Evolutionary conservation across 148 eudicot species (phyloP).

Genomic region (Amaranthus palmeri): DNA sequence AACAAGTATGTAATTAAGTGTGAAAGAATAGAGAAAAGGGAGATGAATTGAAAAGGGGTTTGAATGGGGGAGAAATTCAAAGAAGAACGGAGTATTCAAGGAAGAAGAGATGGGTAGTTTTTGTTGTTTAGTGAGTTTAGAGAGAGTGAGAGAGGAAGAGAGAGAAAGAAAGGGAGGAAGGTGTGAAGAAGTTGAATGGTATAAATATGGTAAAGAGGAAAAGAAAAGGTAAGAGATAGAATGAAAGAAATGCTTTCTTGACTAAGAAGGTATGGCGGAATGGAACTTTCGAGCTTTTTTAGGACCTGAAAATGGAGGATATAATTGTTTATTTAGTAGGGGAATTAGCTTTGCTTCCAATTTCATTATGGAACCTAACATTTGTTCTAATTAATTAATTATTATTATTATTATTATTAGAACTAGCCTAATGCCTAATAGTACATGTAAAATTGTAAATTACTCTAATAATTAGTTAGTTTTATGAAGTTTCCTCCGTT

Average conservation of each 20-base stretch:
- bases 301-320: not conserved
- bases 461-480: too few species aligned
- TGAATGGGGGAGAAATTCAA: slow-evolving; percentile 17
- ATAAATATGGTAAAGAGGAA: not conserved
- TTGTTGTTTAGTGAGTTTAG: too few species aligned
- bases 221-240: not conserved
- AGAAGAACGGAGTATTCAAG: slow-evolving; percentile 7
- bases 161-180: not conserved
- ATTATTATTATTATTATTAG: too few species aligned
- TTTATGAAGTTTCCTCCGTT: too few species aligned
- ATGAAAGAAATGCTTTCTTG: slow-evolving; percentile 22
- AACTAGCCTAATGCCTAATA: too few species aligned
- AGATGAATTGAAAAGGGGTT: not conserved
- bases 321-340: not conserved
- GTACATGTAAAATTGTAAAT: too few species aligned
- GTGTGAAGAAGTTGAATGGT: not conserved
- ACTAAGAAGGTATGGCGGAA: slow-evolving; percentile 20
- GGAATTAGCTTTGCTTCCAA: slow-evolving; percentile 1
- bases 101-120: not conserved
- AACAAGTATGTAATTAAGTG: too few species aligned
- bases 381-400: not conserved
- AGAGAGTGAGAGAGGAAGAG: not conserved
- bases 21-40: not conserved
- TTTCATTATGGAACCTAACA: not conserved
- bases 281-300: slow-evolving; percentile 17